Evolutionary conservation across 176 grass and related monocot genomes (phyloP), one percentile per base, ranked within the genome.

Genomic region (Puya raimondii): DNA sequence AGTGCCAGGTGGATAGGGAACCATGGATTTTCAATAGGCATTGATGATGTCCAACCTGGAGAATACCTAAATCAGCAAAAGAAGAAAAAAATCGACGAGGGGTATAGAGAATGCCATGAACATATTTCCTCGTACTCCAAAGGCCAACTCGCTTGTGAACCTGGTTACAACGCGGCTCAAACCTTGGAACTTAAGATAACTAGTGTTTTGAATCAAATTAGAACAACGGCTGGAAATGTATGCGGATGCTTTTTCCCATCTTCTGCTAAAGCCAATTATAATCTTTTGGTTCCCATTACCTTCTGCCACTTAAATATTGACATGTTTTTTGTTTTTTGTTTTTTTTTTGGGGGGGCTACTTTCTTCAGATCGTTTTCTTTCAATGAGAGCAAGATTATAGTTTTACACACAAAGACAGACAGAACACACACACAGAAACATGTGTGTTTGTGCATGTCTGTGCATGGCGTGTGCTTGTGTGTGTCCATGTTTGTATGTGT

Each of bases 1-100:
- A 96, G 92, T 92, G 92, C 92, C 61, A 96, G 92, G 73, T 96
- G 91, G 87, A 92, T 96, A 66, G 88, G 92, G 29, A 96, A 96
- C 67, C 92, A 96, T 87, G 92, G 92, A 54, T 96, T 96, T 75
- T 96, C 92, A 21, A 96, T 96, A 74, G 92, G 92, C 67, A 83
- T 89, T 27, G 92, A 96, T 79, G 92, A 96, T 86, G 84, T 96
- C 58, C 79, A 92, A 74, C 92, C 92, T 51, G 88, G 83, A 67
- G 83, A 89, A 56, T 50, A 74, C 80, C 80, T 96, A 54, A 89
- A 85, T 71, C 58, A 59, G 49, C 68, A 96, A 64, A 96, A 89
- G 52, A 91, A 80, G 61, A 76, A 50, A 47, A 83, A 80, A 91
- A 87, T 96, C 76, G 68, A 84, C 29, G 84, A 77, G 26, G 92